Evolutionary conservation across 352 stramenopile genomes (phyloP).

Genomic region (Phytophthora sp.): DNA sequence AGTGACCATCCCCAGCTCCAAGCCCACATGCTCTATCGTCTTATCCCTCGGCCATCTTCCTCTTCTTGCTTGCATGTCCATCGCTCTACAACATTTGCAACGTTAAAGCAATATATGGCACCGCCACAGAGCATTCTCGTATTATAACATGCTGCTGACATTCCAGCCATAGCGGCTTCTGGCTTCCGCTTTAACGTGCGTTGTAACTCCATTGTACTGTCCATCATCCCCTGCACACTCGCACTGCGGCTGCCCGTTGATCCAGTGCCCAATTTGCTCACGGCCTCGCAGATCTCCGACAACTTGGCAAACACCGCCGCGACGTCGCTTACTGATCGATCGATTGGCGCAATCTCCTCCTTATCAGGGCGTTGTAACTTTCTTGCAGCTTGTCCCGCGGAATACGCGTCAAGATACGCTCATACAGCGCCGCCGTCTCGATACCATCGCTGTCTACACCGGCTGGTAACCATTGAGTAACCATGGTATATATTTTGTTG

Average conservation of each 20-base stretch:
- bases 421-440: not conserved
- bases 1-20: too few species aligned
- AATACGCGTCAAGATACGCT: conserved; percentile 11
- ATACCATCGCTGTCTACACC: too few species aligned
- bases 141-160: not conserved
- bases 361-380: conserved; percentile 1
- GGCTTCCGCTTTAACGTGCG: not conserved
- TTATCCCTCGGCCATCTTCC: too few species aligned
- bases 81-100: too few species aligned
- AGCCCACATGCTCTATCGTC: too few species aligned
- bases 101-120: too few species aligned
- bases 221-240: conserved; percentile 2
- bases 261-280: not conserved
- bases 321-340: conserved; percentile 13
- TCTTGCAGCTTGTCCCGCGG: not conserved
- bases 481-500: too few species aligned
- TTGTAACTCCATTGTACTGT: not conserved
- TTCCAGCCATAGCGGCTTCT: not conserved
- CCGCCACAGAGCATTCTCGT: too few species aligned
- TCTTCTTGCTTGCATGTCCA: too few species aligned
- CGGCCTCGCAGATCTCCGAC: not conserved
- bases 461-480: too few species aligned
- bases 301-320: conserved; percentile 10
- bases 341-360: not conserved
- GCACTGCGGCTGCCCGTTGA: not conserved